phyloP scores from a whole-genome alignment of 495 filamentous ascomycete genomes.

The Aspergillus leporis region DNA sequence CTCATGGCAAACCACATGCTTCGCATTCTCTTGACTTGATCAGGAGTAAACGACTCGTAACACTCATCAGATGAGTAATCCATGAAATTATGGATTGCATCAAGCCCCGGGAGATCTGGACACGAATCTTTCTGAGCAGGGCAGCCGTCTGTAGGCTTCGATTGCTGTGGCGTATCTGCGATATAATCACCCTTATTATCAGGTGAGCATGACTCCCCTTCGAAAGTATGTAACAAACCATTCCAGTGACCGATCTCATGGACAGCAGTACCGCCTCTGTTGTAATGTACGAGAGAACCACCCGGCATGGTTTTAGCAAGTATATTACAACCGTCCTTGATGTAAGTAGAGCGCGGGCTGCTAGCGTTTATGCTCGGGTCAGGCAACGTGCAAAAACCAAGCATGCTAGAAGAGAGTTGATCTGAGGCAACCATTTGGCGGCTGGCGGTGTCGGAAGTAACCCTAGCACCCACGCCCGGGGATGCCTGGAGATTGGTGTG shows the following conservation, averaged over 20 bases:
- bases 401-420: conserved; percentile 34
- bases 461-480: conserved; percentile 22
- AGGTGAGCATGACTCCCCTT: conserved; percentile 47
- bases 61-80: conserved; percentile 58
- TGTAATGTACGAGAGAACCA: conserved; percentile 43
- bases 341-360: conserved; percentile 38
- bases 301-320: conserved; percentile 53
- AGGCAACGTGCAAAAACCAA: conserved; percentile 54
- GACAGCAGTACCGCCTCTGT: conserved; percentile 51
- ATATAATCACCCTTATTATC: conserved; percentile 51
- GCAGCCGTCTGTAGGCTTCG: conserved; percentile 50
- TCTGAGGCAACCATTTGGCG: conserved; percentile 14
- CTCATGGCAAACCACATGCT: conserved; percentile 49
- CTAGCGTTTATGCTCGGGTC: conserved; percentile 36
- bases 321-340: conserved; percentile 54
- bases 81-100: conserved; percentile 57
- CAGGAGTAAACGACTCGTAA: conserved; percentile 48
- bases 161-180: conserved; percentile 54
- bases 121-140: conserved; percentile 50
- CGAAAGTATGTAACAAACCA: conserved; percentile 56
- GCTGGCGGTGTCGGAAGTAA: neutral
- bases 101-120: conserved; percentile 41
- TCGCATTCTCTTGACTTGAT: conserved; percentile 46
- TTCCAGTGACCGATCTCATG: conserved; percentile 64
- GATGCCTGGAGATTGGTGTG: conserved; percentile 46